Evolutionary conservation across 352 stramenopile species (phyloP).

Genomic region (Phytophthora brassicae): DNA sequence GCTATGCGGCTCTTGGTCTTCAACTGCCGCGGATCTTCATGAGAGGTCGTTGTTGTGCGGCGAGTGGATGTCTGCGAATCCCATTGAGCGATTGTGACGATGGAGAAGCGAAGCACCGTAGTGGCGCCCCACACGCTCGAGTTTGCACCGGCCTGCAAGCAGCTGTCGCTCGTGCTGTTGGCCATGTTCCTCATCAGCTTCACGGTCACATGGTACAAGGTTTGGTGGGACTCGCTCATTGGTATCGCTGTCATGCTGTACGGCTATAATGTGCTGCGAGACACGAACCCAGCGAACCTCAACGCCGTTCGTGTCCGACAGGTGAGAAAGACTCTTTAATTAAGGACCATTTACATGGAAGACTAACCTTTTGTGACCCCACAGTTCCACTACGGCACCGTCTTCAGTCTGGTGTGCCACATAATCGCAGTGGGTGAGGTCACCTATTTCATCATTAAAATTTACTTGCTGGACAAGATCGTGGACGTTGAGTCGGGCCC

Average conservation of each 20-base stretch:
- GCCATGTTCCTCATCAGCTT: constrained; percentile 62
- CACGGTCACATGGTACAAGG: constrained; percentile 74
- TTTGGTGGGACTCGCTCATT: constrained; percentile 82
- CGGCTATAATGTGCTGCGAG: constrained; percentile 57
- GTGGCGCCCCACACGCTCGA: constrained; percentile 58
- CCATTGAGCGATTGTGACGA: constrained; percentile 18
- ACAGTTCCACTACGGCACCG: constrained; percentile 61
- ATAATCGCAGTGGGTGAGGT: constrained; percentile 54
- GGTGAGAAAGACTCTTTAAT: constrained; percentile 17
- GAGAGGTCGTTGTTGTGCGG: constrained; percentile 16
- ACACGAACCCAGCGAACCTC: constrained; percentile 50
- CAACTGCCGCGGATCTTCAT: constrained; percentile 27
- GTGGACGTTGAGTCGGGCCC: constrained; percentile 36
- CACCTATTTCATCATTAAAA: constrained; percentile 58
- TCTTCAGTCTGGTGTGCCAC: constrained; percentile 60
- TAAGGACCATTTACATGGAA: background rate
- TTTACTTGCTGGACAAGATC: constrained; percentile 59
- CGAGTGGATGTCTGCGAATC: constrained; percentile 1
- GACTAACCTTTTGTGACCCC: background rate
- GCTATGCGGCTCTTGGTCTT: constrained; percentile 17
- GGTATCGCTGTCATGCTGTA: constrained; percentile 44
- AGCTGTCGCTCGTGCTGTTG: constrained; percentile 56
- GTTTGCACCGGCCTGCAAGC: constrained; percentile 60
- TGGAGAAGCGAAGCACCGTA: constrained; percentile 19
- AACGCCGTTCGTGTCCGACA: constrained; percentile 36